Evolutionary conservation across 805 yeast genomes (phyloP), one percentile per base, ranked within the genome.

Genomic region (Schwanniomyces vanrijiae): DNA sequence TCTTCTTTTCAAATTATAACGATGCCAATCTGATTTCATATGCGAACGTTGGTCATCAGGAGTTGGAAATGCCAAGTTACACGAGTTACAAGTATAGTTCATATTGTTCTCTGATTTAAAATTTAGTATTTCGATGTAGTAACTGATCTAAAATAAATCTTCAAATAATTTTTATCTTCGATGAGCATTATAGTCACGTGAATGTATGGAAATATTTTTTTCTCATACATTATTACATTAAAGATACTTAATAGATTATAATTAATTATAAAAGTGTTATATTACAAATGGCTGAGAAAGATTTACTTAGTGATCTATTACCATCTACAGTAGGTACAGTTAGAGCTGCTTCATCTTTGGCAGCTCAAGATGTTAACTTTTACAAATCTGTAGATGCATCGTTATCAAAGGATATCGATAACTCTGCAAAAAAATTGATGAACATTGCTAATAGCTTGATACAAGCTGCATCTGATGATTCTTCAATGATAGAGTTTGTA

Each of bases 11-110:
- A 94, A 77, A 61, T 94, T 94, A 67, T 94, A 94, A 52, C 99
- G 79, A 63, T 94, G 99, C 99, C 99, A 94, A 47, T 94, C 99
- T 2, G 96, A 84, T 63, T 88, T 90, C 99, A 94, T 94, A 64
- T 94, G 99, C 53, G 78, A 78, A 52, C 98, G 77, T 69, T 94
- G 99, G 48, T 84, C 75, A 52, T 85, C 94, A n/a, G 96, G 85
- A 31, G 84, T 75, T 37, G 84, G 81, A 61, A 94, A 94, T 40
- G 84, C 83, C 53, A 90, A 81, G 20, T 82, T 83, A 67, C 99
- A 94, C 18, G 96, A 86, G 61, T 91, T 88, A 69, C 99, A 94
- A 10, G 97, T 90, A 43, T 54, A 64, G 45, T 44, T 47, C 56
- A 50, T 60, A 22, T 20, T 26, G 13, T n/a, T 13, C 16, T 13